Conservation (phyloP, 2,329 filamentous ascomycete species). For the Aspergillus aculeatus region DNA sequence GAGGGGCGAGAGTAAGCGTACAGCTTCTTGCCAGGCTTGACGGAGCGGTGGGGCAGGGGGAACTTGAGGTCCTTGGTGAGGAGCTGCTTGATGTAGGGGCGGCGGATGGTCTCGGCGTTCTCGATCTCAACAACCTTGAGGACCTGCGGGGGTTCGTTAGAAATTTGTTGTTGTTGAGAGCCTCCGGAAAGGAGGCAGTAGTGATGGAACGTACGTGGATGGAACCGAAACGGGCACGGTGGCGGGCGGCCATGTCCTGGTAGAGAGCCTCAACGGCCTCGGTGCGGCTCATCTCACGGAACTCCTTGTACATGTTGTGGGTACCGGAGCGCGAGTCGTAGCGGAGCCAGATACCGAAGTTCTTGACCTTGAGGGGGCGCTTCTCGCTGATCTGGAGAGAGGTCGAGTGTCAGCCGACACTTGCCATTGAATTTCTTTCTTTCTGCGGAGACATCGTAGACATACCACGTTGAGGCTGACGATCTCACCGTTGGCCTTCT, state of each 20-base stretch:
- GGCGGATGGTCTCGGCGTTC: slow-evolving; percentile 91
- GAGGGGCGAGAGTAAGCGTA: slow-evolving; percentile 91
- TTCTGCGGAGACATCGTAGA: slow-evolving; percentile 22
- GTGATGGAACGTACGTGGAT: slow-evolving; percentile 76
- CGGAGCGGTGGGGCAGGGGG: slow-evolving; percentile 94
- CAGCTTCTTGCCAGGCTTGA: slow-evolving; percentile 83
- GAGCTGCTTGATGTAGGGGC: slow-evolving; percentile 99
- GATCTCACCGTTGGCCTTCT: slow-evolving; percentile 99
- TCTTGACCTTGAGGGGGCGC: slow-evolving; percentile 99
- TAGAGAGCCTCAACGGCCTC: slow-evolving; percentile 96
- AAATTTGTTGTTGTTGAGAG: not conserved
- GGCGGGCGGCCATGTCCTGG: slow-evolving; percentile 99
- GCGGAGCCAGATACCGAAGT: slow-evolving; percentile 99
- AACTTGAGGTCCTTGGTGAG: slow-evolving; percentile 92
- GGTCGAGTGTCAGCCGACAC: slow-evolving; percentile 16
- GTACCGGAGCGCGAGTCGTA: slow-evolving; percentile 99
- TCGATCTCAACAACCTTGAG: slow-evolving; percentile 97
- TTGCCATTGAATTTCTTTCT: not conserved
- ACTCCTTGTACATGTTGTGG: slow-evolving; percentile 99
- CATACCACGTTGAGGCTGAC: slow-evolving; percentile 93
- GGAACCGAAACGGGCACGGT: slow-evolving; percentile 95
- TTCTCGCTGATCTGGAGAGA: slow-evolving; percentile 87
- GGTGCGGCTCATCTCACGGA: slow-evolving; percentile 96
- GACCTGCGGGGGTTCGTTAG: slow-evolving; percentile 60
- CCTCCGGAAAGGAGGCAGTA: not conserved